Base-by-base conservation (phyloP, 108 stramenopile genomes). In the Fragilaria radians region DNA sequence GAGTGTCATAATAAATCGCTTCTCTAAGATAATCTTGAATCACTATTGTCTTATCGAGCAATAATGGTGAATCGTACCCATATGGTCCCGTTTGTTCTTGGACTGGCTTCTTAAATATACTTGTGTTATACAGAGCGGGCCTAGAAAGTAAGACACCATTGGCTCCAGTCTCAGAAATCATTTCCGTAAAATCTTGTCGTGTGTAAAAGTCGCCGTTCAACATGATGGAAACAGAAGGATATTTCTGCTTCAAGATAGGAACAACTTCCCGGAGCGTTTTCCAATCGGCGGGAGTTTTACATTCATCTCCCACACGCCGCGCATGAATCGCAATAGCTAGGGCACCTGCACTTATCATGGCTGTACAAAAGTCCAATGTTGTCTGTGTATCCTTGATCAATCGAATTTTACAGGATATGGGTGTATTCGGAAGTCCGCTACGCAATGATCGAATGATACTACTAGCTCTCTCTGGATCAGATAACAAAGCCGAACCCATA, bases 121-220 rank as follows among this genome's bases (percentile, higher is more conserved):
- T 81, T 31, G 82, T 76, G 67, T 95, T 95, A 74, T 89, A 88
- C 66, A 98, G 71, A 26, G 92, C 97, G 1, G 95, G 94, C 54
- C 97, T 70, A n/a, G 86, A 95, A 31, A 98, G 57, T 82, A 98
- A 87, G 30, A 98, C 85, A 14, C 93, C 94, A 63, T 76, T 79
- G 27, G 84, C 83, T 34, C 88, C 81, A 18, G 81, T 90, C 36
- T 63, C 60, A 26, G 60, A 50, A 24, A 52, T 29, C 55, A 94
- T 76, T 48, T 78, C 72, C 21, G 47, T 28, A 34, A 85, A 77
- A 65, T 94, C 94, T 36, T 71, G 70, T 24, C 89, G 66, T 5
- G 88, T 88, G 64, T 95, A 98, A 59, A 95, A 76, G 58, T 98
- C 97, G 5, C 97, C 97, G 71, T 98, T 98, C 51, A 93, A 52